Percentiles rank a stretch among this genome's conserved stretches.
These are phyloP conservation scores for Podaxis sp. DNA, from an alignment of 768 basidiomycete genomes.

Conservation along the genomic window DNA sequence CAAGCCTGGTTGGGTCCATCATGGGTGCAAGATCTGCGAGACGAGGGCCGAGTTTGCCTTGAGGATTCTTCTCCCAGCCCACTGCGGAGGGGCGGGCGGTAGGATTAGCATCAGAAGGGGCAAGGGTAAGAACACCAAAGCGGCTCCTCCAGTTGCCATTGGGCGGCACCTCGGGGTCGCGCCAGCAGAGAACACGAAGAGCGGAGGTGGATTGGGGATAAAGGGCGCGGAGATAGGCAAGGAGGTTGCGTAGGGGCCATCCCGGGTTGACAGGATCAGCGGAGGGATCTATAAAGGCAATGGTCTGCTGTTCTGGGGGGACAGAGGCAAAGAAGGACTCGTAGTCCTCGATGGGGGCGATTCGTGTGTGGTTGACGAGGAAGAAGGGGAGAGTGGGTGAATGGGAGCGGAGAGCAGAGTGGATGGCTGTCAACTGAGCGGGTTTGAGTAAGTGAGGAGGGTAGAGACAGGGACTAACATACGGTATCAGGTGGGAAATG, in stretches of 20 bases:
- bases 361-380: conserved; percentile 47
- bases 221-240: conserved; percentile 71
- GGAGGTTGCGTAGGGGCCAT: conserved; percentile 93
- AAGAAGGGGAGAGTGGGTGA: conserved; percentile 54
- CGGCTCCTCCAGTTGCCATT: conserved; percentile 59
- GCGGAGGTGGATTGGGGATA: conserved; percentile 49
- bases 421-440: conserved; percentile 52
- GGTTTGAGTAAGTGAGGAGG: neutral
- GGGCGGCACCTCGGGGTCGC: conserved; percentile 51
- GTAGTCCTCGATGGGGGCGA: conserved; percentile 59
- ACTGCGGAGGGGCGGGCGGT: conserved; percentile 59
- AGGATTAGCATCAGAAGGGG: conserved; percentile 19
- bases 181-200: conserved; percentile 75
- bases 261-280: conserved; percentile 72
- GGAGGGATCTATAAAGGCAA: conserved; percentile 86
- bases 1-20: conserved; percentile 95
- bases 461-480: conserved; percentile 15
- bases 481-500: conserved; percentile 46
- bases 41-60: conserved; percentile 84
- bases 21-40: conserved; percentile 90
- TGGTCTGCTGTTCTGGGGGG: conserved; percentile 32
- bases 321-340: conserved; percentile 53
- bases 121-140: conserved; percentile 42
- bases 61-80: conserved; percentile 94
- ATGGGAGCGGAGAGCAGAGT: conserved; percentile 43